Evolutionary conservation across 768 basidiomycete species (phyloP).

Genomic region (Mrakia frigida): DNA sequence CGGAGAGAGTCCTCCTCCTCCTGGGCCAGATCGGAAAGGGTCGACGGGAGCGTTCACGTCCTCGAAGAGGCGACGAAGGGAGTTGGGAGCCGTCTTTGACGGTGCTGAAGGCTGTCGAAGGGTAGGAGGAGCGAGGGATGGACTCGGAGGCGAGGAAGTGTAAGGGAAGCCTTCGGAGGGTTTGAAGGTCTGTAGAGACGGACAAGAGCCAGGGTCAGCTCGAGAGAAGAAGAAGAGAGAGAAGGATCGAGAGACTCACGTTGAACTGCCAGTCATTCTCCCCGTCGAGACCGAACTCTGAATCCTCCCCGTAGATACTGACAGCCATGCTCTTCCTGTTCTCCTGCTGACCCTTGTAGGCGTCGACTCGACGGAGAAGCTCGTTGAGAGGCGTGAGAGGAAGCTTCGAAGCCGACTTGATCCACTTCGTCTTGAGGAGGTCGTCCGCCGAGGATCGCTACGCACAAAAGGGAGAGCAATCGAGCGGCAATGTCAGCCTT

Average conservation of each 20-base stretch:
- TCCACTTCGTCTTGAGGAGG: slow-evolving; percentile 76
- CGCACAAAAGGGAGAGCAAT: neutral
- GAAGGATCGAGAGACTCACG: neutral
- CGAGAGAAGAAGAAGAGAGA: no score
- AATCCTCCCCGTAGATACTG: slow-evolving; percentile 46
- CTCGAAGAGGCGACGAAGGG: slow-evolving; percentile 73
- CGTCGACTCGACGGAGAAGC: slow-evolving; percentile 69
- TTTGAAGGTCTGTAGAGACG: slow-evolving; percentile 34
- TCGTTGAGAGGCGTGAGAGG: slow-evolving; percentile 69
- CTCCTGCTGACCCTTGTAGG: slow-evolving; percentile 62
- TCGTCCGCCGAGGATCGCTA: slow-evolving; percentile 89
- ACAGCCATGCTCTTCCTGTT: slow-evolving; percentile 65
- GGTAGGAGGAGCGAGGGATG: slow-evolving; percentile 28
- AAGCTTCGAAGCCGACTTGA: slow-evolving; percentile 65
- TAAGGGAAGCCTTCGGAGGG: slow-evolving; percentile 35
- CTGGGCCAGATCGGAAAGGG: slow-evolving; percentile 26
- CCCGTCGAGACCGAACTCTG: slow-evolving; percentile 18
- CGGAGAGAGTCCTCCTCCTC: slow-evolving; percentile 30
- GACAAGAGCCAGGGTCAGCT: slow-evolving; percentile 29
- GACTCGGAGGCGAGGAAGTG: neutral
- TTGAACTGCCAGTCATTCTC: slow-evolving; percentile 43
- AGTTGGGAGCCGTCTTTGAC: slow-evolving; percentile 59
- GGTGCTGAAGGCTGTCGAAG: slow-evolving; percentile 32
- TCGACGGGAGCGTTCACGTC: slow-evolving; percentile 37
- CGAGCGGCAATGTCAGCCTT: neutral